Evolutionary conservation across 225 moss, liverwort and hornwort genomes (phyloP).

Genomic region (Thuidium tamariscinum): DNA sequence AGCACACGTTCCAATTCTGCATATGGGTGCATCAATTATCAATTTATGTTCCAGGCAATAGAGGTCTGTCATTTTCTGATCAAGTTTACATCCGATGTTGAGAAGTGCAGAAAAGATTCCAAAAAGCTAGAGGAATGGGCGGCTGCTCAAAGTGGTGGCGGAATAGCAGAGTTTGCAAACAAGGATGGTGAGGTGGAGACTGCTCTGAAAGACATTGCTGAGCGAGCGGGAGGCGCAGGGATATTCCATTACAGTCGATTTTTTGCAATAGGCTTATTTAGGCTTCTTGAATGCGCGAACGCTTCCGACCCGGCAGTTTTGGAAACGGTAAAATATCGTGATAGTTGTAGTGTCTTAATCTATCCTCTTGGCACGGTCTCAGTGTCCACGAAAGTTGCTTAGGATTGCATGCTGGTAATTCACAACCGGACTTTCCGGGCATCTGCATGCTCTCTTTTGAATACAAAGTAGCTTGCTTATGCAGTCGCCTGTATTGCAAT

Average conservation of each 20-base stretch:
- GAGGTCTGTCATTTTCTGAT: background rate
- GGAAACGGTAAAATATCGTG: constrained; percentile 40
- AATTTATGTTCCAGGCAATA: background rate
- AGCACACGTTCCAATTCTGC: background rate
- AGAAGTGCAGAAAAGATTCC: constrained; percentile 51
- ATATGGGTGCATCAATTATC: background rate
- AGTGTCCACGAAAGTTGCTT: background rate
- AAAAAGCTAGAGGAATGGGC: constrained; percentile 89
- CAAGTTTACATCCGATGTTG: background rate
- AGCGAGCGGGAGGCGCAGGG: constrained; percentile 58
- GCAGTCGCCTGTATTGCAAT: background rate
- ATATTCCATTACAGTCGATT: constrained; percentile 89
- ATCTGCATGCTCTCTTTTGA: background rate
- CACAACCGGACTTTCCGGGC: background rate
- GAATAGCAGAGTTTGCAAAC: constrained; percentile 51
- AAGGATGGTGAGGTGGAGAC: constrained; percentile 60
- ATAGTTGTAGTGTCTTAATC: background rate
- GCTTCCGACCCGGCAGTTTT: constrained; percentile 68
- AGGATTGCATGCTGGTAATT: background rate
- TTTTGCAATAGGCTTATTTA: constrained; percentile 89
- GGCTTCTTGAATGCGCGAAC: constrained; percentile 82
- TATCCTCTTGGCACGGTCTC: background rate
- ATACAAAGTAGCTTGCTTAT: background rate
- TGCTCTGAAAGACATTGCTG: constrained; percentile 59
- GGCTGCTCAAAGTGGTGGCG: constrained; percentile 37